Conservation (phyloP, 2,329 filamentous ascomycete species). For the Venturia nashicola region DNA sequence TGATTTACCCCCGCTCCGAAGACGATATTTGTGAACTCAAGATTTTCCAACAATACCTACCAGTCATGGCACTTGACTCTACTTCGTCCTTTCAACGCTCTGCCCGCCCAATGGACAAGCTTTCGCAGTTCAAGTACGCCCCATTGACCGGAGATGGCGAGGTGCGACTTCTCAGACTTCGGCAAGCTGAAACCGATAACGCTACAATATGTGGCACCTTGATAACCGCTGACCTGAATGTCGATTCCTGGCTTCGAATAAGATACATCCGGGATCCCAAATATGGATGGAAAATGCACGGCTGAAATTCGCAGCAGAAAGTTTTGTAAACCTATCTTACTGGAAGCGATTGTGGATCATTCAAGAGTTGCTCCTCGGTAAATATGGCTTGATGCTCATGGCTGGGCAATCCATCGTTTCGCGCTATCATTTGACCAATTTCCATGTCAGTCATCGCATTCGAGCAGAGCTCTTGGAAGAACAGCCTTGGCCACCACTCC, state of each 20-base stretch:
- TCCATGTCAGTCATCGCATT: background rate
- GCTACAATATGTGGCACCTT: background rate
- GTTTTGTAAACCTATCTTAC: background rate
- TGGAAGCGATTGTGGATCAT: conserved; percentile 1
- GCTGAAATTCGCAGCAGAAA: background rate
- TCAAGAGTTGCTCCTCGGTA: background rate
- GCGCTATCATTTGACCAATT: background rate
- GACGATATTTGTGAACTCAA: background rate
- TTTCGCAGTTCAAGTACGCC: background rate
- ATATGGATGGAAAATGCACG: background rate
- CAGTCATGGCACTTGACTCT: background rate
- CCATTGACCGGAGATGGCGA: background rate
- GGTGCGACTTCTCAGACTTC: background rate
- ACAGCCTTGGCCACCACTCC: background rate
- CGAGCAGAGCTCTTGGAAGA: background rate
- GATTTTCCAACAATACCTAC: background rate
- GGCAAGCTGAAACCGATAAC: background rate
- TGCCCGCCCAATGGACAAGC: background rate
- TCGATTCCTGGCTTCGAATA: background rate
- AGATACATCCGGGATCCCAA: background rate
- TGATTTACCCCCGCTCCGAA: background rate
- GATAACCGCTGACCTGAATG: background rate
- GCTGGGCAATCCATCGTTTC: background rate
- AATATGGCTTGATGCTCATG: background rate
- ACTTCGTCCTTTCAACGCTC: background rate